Percentiles rank a stretch among this genome's conserved stretches.
Evolutionary conservation across 2,329 filamentous ascomycete genomes (phyloP).

Genomic region (Neurospora sp.): DNA sequence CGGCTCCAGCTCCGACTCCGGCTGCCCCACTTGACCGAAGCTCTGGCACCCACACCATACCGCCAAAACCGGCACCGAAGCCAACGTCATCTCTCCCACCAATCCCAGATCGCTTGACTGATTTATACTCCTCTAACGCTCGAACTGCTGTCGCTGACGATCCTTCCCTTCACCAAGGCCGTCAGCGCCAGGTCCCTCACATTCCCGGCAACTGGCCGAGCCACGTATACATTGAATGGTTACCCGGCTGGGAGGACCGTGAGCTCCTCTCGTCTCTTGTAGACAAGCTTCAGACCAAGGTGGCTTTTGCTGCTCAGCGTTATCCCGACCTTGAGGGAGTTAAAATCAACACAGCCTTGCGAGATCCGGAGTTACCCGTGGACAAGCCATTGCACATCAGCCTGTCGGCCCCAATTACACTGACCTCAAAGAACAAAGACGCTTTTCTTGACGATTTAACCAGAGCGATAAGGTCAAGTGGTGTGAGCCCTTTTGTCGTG

Average conservation of each 20-base stretch:
- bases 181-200: constrained; percentile 74
- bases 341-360: not conserved
- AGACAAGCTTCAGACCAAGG: constrained; percentile 23
- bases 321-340: constrained; percentile 40
- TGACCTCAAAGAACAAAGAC: constrained; percentile 64
- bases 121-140: constrained; percentile 78
- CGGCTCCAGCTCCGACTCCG: constrained; percentile 16
- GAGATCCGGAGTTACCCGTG: not conserved
- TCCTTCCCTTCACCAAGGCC: constrained; percentile 74
- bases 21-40: constrained; percentile 1
- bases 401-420: constrained; percentile 70
- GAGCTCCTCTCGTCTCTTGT: constrained; percentile 35
- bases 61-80: not conserved
- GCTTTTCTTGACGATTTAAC: constrained; percentile 51
- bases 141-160: constrained; percentile 73
- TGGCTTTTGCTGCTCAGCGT: constrained; percentile 46
- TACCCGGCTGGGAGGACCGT: constrained; percentile 18
- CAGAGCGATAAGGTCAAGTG: constrained; percentile 25
- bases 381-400: constrained; percentile 75
- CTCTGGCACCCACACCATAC: not conserved
- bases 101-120: constrained; percentile 71
- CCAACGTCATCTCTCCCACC: constrained; percentile 47
- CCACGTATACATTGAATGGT: constrained; percentile 65
- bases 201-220: constrained; percentile 85
- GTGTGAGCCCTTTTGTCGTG: constrained; percentile 23